Conservation (phyloP, 768 basidiomycete species). For the Lactifluus echinatus region DNA sequence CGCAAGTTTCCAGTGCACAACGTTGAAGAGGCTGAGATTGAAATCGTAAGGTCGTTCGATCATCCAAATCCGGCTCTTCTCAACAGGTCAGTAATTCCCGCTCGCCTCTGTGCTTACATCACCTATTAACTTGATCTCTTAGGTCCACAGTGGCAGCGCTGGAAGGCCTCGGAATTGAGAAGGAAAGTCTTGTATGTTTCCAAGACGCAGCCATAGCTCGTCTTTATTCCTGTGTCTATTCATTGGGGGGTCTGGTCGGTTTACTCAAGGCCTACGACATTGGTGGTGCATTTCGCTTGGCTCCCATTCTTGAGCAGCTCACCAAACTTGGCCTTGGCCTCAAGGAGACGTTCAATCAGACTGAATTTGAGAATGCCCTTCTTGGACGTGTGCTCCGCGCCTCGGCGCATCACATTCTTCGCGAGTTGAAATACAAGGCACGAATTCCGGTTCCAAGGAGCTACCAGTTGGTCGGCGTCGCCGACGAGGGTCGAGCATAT, state of each 20-base stretch:
- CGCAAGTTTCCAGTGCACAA: constrained; percentile 54
- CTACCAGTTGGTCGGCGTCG: constrained; percentile 30
- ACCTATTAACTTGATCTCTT: not conserved
- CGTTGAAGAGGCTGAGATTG: constrained; percentile 45
- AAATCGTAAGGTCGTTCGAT: constrained; percentile 59
- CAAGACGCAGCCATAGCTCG: not conserved
- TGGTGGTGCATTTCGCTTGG: not conserved
- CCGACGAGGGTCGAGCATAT: constrained; percentile 45
- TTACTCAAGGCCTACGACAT: not conserved
- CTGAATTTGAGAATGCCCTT: constrained; percentile 46
- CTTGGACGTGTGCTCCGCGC: constrained; percentile 46
- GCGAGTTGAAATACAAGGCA: constrained; percentile 67
- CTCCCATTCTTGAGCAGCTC: not conserved
- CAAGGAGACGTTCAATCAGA: constrained; percentile 33
- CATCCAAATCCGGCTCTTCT: constrained; percentile 54
- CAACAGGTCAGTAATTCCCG: not conserved
- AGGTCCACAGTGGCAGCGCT: not conserved
- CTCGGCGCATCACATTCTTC: constrained; percentile 52
- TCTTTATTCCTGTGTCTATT: not conserved
- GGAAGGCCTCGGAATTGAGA: not conserved
- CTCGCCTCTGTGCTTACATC: not conserved
- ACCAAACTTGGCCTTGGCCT: not conserved
- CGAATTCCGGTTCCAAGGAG: constrained; percentile 62
- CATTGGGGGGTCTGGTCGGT: not conserved
- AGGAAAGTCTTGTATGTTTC: not conserved